A percentile compares a stretch with the other conserved stretches of the same genome.
Evolutionary conservation across 495 filamentous ascomycete species (phyloP).

Genomic region (Aspergillus sparsus): DNA sequence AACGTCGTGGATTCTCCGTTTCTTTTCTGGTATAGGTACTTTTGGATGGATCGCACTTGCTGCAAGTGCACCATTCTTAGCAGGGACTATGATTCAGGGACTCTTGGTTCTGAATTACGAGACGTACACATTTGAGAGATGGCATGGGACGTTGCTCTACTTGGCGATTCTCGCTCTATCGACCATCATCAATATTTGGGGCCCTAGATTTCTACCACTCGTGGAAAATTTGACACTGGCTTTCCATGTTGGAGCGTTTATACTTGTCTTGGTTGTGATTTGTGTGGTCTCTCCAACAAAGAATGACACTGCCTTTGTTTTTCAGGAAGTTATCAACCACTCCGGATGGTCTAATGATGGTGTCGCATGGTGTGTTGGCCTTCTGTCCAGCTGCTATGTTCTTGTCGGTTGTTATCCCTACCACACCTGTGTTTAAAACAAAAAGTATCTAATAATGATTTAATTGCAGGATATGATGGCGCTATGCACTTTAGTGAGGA

Average conservation of each 20-base stretch:
- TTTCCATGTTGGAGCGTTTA: conserved; percentile 7
- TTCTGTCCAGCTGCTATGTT: conserved; percentile 12
- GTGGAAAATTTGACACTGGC: neutral
- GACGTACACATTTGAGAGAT: neutral
- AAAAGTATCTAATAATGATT: too few species aligned
- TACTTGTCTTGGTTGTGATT: conserved; percentile 1
- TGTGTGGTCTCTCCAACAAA: conserved; percentile 1
- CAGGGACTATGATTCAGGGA: conserved; percentile 13
- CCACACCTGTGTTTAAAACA: too few species aligned
- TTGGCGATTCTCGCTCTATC: conserved; percentile 6
- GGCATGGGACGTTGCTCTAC: conserved; percentile 14
- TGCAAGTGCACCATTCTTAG: conserved; percentile 17
- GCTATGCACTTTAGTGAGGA: conserved; percentile 2
- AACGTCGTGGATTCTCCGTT: too few species aligned
- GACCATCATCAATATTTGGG: conserved; percentile 10
- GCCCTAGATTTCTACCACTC: neutral
- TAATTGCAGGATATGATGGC: conserved; percentile 5
- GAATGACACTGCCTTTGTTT: conserved; percentile 6
- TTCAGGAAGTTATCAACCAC: conserved; percentile 4
- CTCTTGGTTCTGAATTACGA: conserved; percentile 4
- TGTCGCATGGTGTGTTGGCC: conserved; percentile 10
- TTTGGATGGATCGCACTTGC: conserved; percentile 23
- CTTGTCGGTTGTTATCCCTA: neutral
- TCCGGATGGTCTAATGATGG: conserved; percentile 17
- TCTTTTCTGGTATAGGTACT: conserved; percentile 2